Evolutionary conservation across 163 green algal genomes (phyloP).

Genomic region (Trebouxiophyceae sp.): DNA sequence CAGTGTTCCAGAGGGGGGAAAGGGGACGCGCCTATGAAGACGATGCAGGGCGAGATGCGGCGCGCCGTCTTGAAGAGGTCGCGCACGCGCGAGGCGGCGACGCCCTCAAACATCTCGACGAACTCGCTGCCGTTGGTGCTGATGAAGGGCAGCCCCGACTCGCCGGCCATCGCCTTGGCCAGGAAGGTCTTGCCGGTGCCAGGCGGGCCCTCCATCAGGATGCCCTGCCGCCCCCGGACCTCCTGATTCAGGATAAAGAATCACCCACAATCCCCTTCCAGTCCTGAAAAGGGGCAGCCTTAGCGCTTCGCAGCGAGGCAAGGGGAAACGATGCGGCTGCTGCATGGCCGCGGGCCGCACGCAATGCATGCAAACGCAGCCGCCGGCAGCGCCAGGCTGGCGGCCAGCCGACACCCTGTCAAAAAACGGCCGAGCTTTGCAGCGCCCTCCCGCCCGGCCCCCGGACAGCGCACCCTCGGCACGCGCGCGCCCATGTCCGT

Average conservation of each 20-base stretch:
- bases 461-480: conserved; percentile 39
- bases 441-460: no score
- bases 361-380: no score
- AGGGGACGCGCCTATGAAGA: conserved; percentile 45
- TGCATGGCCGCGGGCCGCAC: no score
- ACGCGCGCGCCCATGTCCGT: conserved; percentile 33
- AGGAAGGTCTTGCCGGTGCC: conserved; percentile 87
- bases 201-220: conserved; percentile 78
- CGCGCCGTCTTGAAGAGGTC: conserved; percentile 48
- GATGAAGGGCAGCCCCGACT: conserved; percentile 67
- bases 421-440: no score
- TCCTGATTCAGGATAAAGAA: no score
- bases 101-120: conserved; percentile 85
- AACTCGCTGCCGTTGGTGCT: conserved; percentile 78
- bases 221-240: conserved; percentile 53
- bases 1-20: no score
- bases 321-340: no score
- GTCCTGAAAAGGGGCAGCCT: no score
- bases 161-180: conserved; percentile 77
- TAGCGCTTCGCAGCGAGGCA: no score
- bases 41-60: conserved; percentile 41
- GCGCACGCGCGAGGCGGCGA: conserved; percentile 49
- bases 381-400: no score
- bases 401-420: no score
- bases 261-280: no score